phyloP scores from a whole-genome alignment of 2,329 filamentous ascomycete species.

The Fusarium veterinarium region DNA sequence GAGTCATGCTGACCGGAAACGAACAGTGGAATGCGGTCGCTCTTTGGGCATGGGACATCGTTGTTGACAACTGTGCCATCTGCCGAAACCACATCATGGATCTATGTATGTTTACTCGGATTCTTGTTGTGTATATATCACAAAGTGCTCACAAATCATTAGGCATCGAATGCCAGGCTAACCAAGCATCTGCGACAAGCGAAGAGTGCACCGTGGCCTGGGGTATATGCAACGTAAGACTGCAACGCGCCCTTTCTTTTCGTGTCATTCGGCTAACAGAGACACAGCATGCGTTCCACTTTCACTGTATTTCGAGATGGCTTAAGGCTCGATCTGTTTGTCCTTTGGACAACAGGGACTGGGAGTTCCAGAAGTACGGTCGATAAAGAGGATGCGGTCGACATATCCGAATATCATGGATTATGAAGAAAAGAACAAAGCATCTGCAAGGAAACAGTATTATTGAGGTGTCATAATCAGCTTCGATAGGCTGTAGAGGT shows the following conservation, averaged over 20 bases:
- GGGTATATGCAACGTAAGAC: conserved; percentile 96
- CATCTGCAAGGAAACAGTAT: conserved; percentile 4
- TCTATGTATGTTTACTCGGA: conserved; percentile 73
- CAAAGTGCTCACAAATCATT: conserved; percentile 24
- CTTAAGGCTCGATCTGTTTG: conserved; percentile 99
- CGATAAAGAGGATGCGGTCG: conserved; percentile 55
- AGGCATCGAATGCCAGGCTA: conserved; percentile 99
- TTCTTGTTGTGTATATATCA: neutral
- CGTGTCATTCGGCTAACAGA: conserved; percentile 48
- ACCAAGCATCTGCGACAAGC: conserved; percentile 95
- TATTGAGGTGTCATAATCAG: conserved; percentile 6
- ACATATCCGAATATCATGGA: neutral
- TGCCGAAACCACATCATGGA: conserved; percentile 99
- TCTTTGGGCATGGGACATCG: conserved; percentile 99
- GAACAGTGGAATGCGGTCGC: conserved; percentile 96
- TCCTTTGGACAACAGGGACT: conserved; percentile 96
- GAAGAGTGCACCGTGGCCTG: conserved; percentile 99
- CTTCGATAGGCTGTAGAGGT: conserved; percentile 23
- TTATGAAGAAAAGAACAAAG: conserved; percentile 18
- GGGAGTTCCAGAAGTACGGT: conserved; percentile 99
- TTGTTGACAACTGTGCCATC: conserved; percentile 99
- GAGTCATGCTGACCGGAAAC: conserved; percentile 27
- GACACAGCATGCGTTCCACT: conserved; percentile 94
- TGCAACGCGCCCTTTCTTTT: neutral
- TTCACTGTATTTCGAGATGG: conserved; percentile 99